phyloP scores from a whole-genome alignment of 192 early-diverging fungal genomes.

The Tieghemiomyces parasiticus region DNA sequence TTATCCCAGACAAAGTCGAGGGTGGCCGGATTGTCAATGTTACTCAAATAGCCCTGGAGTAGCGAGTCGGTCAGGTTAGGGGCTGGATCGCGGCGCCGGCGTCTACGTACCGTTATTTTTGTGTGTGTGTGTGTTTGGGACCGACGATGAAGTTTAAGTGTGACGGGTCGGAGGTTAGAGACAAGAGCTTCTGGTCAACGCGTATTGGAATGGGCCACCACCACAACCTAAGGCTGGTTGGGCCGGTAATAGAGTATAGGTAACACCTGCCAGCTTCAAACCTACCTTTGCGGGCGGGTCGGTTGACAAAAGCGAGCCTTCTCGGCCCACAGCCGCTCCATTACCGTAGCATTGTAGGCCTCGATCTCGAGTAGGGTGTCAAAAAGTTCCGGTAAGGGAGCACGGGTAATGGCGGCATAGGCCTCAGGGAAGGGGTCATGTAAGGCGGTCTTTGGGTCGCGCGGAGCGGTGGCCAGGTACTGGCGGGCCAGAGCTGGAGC shows the following conservation, averaged over 20 bases:
- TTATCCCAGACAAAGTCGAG: not conserved
- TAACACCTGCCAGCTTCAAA: too few relatives aligned
- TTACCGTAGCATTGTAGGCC: not conserved
- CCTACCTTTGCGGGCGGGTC: too few relatives aligned
- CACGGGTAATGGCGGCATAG: not conserved
- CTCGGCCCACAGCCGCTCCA: not conserved
- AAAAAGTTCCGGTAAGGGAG: not conserved
- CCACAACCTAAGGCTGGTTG: too few relatives aligned
- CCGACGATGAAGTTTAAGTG: too few relatives aligned
- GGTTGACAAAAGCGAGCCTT: not conserved
- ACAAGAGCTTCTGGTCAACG: too few relatives aligned
- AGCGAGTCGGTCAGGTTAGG: too few relatives aligned
- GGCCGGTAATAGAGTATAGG: too few relatives aligned
- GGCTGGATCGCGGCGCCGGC: too few relatives aligned
- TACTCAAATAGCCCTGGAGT: not conserved
- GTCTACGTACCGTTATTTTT: too few relatives aligned
- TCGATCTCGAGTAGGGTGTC: constrained; percentile 11
- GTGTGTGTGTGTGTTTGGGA: too few relatives aligned
- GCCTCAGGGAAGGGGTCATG: constrained; percentile 10
- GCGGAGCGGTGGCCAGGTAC: not conserved
- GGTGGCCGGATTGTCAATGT: not conserved
- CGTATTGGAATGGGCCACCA: too few relatives aligned
- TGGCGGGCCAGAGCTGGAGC: not conserved
- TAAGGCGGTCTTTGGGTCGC: not conserved
- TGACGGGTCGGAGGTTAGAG: too few relatives aligned